Conservation (phyloP, 2,329 filamentous ascomycete species). For the Colletotrichum somersetense region DNA sequence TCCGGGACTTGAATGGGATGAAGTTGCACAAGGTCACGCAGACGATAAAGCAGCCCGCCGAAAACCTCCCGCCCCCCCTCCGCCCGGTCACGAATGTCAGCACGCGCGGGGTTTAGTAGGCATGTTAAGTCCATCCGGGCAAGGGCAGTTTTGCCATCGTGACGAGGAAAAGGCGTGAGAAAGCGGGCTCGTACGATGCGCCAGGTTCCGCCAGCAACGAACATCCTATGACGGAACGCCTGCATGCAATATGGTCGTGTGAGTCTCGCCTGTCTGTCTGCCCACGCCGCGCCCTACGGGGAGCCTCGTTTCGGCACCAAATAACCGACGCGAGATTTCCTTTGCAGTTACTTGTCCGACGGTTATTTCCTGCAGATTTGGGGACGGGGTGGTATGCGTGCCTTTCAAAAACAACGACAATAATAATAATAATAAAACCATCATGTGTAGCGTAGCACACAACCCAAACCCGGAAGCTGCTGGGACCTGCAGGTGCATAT, state of each 20-base stretch:
- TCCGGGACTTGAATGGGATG: constrained; percentile 31
- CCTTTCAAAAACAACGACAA: too few species aligned
- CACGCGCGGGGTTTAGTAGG: background rate
- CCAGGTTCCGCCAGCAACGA: constrained; percentile 23
- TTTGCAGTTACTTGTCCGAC: constrained; percentile 23
- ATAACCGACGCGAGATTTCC: constrained; percentile 30
- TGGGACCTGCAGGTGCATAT: constrained; percentile 20
- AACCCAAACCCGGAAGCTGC: background rate
- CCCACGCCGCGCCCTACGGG: background rate
- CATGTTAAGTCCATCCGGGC: background rate
- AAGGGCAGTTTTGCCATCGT: constrained; percentile 6
- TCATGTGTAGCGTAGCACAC: too few species aligned
- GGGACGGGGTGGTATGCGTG: background rate
- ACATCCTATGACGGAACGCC: constrained; percentile 25
- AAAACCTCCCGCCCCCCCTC: background rate
- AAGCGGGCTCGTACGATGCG: constrained; percentile 23
- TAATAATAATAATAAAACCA: too few species aligned
- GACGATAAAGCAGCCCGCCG: constrained; percentile 35
- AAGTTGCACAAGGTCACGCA: constrained; percentile 24
- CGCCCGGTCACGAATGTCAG: background rate
- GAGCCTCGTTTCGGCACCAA: constrained; percentile 9
- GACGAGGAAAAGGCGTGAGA: constrained; percentile 3
- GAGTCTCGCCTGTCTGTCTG: background rate
- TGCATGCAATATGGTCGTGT: constrained; percentile 9
- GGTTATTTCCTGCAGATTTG: constrained; percentile 1